Evolutionary conservation across 768 basidiomycete genomes (phyloP).

Genomic region (Panellus pusillus): DNA sequence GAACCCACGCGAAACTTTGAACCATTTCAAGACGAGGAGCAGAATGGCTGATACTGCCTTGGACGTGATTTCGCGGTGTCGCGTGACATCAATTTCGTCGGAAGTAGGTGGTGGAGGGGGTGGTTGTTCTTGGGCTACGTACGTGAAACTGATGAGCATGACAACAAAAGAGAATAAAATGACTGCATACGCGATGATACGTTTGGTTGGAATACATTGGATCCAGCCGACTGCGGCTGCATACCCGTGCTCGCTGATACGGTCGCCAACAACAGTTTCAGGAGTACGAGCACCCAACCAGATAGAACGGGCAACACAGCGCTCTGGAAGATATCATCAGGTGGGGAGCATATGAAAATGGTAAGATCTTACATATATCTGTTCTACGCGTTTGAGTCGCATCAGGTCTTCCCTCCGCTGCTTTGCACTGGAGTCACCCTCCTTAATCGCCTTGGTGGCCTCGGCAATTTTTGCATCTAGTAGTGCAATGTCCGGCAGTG

Average conservation of each 20-base stretch:
- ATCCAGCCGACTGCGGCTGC: constrained; percentile 63
- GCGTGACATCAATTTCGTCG: constrained; percentile 89
- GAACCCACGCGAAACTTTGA: constrained; percentile 92
- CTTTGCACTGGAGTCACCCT: constrained; percentile 51
- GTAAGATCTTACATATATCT: constrained; percentile 75
- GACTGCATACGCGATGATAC: constrained; percentile 57
- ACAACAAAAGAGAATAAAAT: neutral
- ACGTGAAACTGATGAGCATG: constrained; percentile 10
- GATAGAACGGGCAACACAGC: constrained; percentile 81
- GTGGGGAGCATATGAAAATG: neutral
- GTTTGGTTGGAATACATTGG: constrained; percentile 70
- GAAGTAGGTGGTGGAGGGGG: constrained; percentile 69
- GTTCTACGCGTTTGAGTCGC: constrained; percentile 85
- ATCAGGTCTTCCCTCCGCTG: constrained; percentile 77
- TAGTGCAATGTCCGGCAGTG: constrained; percentile 69
- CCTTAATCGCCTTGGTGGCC: constrained; percentile 49
- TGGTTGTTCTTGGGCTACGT: constrained; percentile 62
- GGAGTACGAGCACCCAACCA: constrained; percentile 88
- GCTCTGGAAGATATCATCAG: constrained; percentile 48
- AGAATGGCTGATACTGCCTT: constrained; percentile 97
- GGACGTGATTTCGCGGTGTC: constrained; percentile 96
- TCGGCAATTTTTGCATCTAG: constrained; percentile 77
- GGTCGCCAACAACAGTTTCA: constrained; percentile 91
- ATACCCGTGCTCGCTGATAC: constrained; percentile 77
- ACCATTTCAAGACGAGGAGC: constrained; percentile 91